A percentile compares a stretch with the other conserved stretches of the same genome.
phyloP scores from a whole-genome alignment of 352 stramenopile genomes.

The Pythium folliculosum region DNA sequence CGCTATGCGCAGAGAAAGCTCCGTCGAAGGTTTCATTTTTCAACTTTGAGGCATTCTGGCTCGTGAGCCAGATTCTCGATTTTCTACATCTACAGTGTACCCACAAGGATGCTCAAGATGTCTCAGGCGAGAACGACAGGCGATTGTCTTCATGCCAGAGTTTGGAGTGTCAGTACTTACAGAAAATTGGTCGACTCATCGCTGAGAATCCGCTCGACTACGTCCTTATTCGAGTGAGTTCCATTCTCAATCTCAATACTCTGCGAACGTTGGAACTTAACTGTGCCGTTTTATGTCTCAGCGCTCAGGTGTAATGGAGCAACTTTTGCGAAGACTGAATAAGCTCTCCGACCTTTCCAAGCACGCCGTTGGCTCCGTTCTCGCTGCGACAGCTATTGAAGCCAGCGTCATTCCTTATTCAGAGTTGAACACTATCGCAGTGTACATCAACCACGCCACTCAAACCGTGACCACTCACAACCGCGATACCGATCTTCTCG shows the following conservation, averaged over 20 bases:
- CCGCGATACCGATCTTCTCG: conserved; percentile 24
- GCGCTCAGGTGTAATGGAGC: conserved; percentile 43
- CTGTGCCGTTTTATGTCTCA: conserved; percentile 15
- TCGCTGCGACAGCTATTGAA: conserved; percentile 63
- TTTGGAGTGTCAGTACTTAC: conserved; percentile 52
- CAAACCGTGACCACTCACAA: neutral
- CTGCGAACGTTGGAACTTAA: neutral
- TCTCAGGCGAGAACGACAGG: neutral
- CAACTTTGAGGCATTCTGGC: conserved; percentile 52
- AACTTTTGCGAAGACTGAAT: conserved; percentile 44
- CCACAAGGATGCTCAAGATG: neutral
- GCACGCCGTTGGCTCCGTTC: conserved; percentile 52
- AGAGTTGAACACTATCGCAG: conserved; percentile 42
- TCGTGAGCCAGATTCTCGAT: conserved; percentile 48
- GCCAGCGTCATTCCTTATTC: conserved; percentile 51
- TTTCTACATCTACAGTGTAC: conserved; percentile 34
- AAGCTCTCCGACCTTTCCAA: conserved; percentile 51
- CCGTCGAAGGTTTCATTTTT: conserved; percentile 34
- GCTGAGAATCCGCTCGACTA: conserved; percentile 50
- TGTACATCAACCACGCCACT: conserved; percentile 36
- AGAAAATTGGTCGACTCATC: conserved; percentile 53
- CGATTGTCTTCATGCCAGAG: conserved; percentile 8
- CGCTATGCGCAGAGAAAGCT: conserved; percentile 25
- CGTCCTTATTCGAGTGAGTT: conserved; percentile 47
- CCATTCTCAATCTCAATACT: neutral